Base-by-base conservation (phyloP, 768 basidiomycete species). In the Asterophora parasitica region DNA sequence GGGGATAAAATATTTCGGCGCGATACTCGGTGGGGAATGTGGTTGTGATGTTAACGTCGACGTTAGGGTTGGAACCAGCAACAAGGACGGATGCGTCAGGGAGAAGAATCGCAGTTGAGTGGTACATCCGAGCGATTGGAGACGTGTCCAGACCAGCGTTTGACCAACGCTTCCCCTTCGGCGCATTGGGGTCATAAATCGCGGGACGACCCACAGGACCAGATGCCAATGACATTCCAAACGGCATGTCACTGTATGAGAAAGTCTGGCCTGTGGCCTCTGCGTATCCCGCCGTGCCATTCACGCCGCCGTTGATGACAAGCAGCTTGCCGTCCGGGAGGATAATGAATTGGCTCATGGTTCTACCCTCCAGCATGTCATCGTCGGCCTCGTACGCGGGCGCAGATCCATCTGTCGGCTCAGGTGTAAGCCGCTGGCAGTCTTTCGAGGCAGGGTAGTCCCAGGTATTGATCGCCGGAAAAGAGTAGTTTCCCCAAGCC, bases 51-150 rank as follows among this genome's bases (percentile, higher is more conserved):
- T 85, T 83, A 51, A 86, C 84, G 57, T 97, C 93, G 28, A 87
- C 73, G 60, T 94, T 94, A 1, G 94, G 93, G 69, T 97, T 97
- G 27, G 90, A 92, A 6, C 95, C 95, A 26, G 90, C 91, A 54
- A 95, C 78, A 41, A 96, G 65, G 31, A 98, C 83, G 2, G 88
- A 88, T 1, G 80, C 89, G 50, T 88, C 92, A 7, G 92, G 85
- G 12, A 97, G 79, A 19, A 97, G 78, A n/a, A 94, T 77, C 7
- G 92, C 93, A 0, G 81, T 79, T 0, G 92, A 95, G 68, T 98
- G 95, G 67, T 98, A 98, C 59, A 98, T 65, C 45, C 93, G 76
- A 37, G 92, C 74, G 50, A 93, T 84, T 11, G 55, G 72, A 0
- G 86, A 82, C 0, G 78, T 72, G 4, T 62, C 60, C 7, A 93